These are phyloP conservation scores for Ophiostoma novo-ulmi DNA, from an alignment of 2,329 filamentous ascomycete genomes.

Conservation along the genomic window DNA sequence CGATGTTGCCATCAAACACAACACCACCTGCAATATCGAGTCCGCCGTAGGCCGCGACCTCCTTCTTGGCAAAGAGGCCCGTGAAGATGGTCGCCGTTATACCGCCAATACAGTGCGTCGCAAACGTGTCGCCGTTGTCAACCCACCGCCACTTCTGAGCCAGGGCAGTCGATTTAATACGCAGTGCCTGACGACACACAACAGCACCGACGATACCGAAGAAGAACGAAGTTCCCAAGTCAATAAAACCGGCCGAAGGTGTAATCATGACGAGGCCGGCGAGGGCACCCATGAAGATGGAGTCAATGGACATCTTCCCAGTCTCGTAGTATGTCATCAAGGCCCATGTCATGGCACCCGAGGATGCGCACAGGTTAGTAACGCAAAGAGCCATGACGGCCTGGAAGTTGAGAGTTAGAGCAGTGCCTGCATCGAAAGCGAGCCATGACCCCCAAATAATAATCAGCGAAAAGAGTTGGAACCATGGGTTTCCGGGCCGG, in stretches of 20 bases:
- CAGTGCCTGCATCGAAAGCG: conserved; percentile 93
- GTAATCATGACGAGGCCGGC: conserved; percentile 65
- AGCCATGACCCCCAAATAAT: conserved; percentile 99
- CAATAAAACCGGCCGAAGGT: conserved; percentile 63
- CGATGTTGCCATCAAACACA: conserved; percentile 48
- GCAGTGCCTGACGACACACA: conserved; percentile 20
- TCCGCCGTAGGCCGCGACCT: conserved; percentile 30
- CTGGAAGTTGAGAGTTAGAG: conserved; percentile 87
- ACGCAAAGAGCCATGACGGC: conserved; percentile 97
- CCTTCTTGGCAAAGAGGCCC: conserved; percentile 20
- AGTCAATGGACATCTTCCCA: conserved; percentile 80
- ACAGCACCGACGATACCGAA: conserved; percentile 20
- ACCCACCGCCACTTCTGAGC: conserved; percentile 22
- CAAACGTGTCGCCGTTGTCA: conserved; percentile 25
- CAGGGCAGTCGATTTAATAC: conserved; percentile 21
- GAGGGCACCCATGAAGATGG: conserved; percentile 65
- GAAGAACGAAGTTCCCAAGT: conserved; percentile 32
- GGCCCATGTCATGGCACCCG: conserved; percentile 87
- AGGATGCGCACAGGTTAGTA: conserved; percentile 82
- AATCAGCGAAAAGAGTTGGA: conserved; percentile 70
- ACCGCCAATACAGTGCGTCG: conserved; percentile 24
- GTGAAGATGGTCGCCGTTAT: conserved; percentile 22
- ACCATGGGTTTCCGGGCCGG: conserved; percentile 19
- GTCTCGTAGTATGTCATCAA: conserved; percentile 89
- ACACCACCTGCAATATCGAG: conserved; percentile 47